A percentile compares a stretch with the other conserved stretches of the same genome.
Evolutionary conservation across 2,329 filamentous ascomycete genomes (phyloP).

Genomic region (Colletotrichum chrysophilum): DNA sequence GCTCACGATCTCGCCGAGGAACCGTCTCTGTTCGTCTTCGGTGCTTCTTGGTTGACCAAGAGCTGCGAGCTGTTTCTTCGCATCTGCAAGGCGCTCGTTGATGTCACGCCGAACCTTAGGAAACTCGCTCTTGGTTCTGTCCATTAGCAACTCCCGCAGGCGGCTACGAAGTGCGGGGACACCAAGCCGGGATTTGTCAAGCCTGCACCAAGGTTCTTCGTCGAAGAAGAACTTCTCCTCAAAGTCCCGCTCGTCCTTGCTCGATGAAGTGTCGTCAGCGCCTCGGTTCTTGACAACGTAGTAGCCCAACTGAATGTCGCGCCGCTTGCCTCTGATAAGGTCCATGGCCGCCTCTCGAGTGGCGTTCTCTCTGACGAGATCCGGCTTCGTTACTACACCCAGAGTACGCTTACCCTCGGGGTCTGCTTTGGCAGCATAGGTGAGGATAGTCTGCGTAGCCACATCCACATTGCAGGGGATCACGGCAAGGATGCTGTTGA

Average conservation of each 20-base stretch:
- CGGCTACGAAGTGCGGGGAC: constrained; percentile 26
- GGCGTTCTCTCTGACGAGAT: constrained; percentile 36
- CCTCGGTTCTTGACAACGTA: constrained; percentile 29
- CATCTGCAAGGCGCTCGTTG: no score
- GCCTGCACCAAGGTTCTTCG: constrained; percentile 6
- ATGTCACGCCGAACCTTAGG: constrained; percentile 21
- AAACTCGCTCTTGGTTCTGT: constrained; percentile 32
- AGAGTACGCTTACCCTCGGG: constrained; percentile 45
- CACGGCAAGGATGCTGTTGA: constrained; percentile 46
- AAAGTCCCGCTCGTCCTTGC: background rate
- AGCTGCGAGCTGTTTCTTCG: no score
- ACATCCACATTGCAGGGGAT: constrained; percentile 44
- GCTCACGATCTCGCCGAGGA: no score
- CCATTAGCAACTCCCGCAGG: constrained; percentile 28
- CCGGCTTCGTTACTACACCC: constrained; percentile 52
- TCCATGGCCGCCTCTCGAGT: constrained; percentile 19
- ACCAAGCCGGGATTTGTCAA: constrained; percentile 27
- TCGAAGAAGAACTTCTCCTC: background rate
- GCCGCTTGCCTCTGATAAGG: constrained; percentile 21
- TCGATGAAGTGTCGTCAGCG: constrained; percentile 21
- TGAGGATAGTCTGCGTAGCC: constrained; percentile 45
- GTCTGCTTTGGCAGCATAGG: constrained; percentile 41
- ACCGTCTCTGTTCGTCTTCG: no score
- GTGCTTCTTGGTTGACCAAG: no score
- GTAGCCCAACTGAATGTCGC: constrained; percentile 26